Conservation (phyloP, 1,284 basidiomycete species). For the Ustilago tritici region DNA sequence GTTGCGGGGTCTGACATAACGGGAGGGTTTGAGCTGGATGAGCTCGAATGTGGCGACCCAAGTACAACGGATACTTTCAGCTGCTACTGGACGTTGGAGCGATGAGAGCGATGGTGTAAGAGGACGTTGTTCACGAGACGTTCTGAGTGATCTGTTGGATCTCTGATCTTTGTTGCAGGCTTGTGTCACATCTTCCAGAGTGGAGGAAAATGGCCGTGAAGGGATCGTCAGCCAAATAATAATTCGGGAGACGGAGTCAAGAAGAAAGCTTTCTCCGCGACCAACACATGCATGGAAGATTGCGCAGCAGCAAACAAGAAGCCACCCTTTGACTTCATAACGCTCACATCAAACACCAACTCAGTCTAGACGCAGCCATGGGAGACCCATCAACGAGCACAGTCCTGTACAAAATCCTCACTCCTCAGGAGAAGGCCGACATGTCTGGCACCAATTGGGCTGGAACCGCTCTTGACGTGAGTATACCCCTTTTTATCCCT, state of each 20-base stretch:
- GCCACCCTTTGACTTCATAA: slow-evolving; percentile 6
- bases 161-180: slow-evolving; percentile 7
- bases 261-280: slow-evolving; percentile 12
- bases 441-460: slow-evolving; percentile 48
- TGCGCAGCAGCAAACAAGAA: slow-evolving; percentile 9
- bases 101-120: neutral
- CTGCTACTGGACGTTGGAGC: too few species aligned
- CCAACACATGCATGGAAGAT: neutral
- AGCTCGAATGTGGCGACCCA: neutral
- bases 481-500: slow-evolving; percentile 12
- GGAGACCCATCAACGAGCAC: slow-evolving; percentile 53
- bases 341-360: neutral
- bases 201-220: slow-evolving; percentile 18
- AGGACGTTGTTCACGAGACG: neutral
- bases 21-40: neutral
- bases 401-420: slow-evolving; percentile 64
- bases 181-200: slow-evolving; percentile 24
- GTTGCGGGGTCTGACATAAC: slow-evolving; percentile 18
- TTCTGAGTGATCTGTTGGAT: neutral
- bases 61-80: neutral
- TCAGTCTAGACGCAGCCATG: slow-evolving; percentile 11
- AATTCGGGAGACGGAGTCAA: slow-evolving; percentile 18
- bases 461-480: slow-evolving; percentile 60
- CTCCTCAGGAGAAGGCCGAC: slow-evolving; percentile 45
- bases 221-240: neutral